Base-by-base conservation (phyloP, 2,329 filamentous ascomycete species). In the Pseudogymnoascus sp. region DNA sequence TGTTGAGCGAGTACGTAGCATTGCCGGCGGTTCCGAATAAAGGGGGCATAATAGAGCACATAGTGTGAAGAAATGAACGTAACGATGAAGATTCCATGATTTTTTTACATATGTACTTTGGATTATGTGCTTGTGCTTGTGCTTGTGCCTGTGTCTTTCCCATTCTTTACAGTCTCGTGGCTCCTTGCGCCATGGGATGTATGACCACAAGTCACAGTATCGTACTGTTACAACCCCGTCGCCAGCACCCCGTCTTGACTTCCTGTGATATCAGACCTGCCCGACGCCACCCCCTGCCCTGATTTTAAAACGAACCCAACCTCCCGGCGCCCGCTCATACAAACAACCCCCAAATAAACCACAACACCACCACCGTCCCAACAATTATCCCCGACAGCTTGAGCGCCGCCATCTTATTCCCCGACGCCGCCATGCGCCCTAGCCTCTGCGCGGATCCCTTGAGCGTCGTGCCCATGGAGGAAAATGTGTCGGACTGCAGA, bases 351-450 rank as follows among this genome's bases (percentile, higher is more conserved):
- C 71, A 74, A 16, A 74, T 63, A 65, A 73, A 92, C 76, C 90
- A 97, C 40, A 96, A 72, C 64, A 92, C 75, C 62, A 97, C 70
- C 57, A 96, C 86, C 7, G 79, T 76, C 5, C 78, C 91, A 47
- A 93, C 82, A 23, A 96, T 81, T 40, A 97, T 96, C 23, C 85
- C 93, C 0, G 92, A 86, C 60, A 99, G 80, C 76, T 97, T 97
- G 66, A 99, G 76, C 40, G 97, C 88, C 14, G 95, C 93, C 42
- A 96, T 84, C 71, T 91, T 93, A 77, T 97, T 96, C 61, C 95
- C 95, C 62, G 87, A 86, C 61, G 88, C 87, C 54, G 95, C 95
- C 92, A 97, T 97, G 66, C 92, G 86, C 21, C 89, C 91, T 57
- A 99, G 78, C 11, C 95, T 85, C 60, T 83, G 81, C 11, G 92